Evolutionary conservation across 805 yeast species (phyloP), one percentile per base, ranked within the genome.

Genomic region (Candida sakaeoensis): DNA sequence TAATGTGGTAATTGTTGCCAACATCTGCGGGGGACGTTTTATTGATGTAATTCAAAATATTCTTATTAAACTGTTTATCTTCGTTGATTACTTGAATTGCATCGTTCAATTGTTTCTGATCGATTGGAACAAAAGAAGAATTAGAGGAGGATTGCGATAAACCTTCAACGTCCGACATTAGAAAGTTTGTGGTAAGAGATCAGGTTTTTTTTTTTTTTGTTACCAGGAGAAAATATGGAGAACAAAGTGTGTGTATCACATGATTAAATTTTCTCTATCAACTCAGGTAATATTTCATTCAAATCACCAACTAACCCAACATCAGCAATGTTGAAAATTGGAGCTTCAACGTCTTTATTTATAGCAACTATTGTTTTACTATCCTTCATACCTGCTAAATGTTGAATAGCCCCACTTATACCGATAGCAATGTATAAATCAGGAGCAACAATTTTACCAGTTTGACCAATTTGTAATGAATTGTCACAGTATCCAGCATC

Each of bases 361-460:
- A 91, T 86, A 28, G 96, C 96, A 23, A 89, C 97, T 60, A 91
- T 88, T 25, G 82, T 79, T 68, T 89, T 91, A 31, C 96, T 77
- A 59, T 91, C 97, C 65, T 90, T 91, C 97, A 91, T 91, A 49
- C 99, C 99, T 1, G 99, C 99, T 55, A 93, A 70, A 66, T 91
- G 99, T 68, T 91, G 99, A 55, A 91, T 91, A 23, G 99, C 99
- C 46, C 99, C 99, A 15, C 95, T 85, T 42, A 93, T 79, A 48
- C 99, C 99, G 30, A 90, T 80, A 2, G 97, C 98, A 33, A 93
- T 65, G 60, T 93, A 93, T 47, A 90, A 74, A 30, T 90, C 96
- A 29, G 99, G 99, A 6, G 98, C 98, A 24, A 93, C 95, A 40
- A 90, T 90, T 63, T 93, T 93, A 52, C 99, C 99, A 8, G 99